phyloP scores from a whole-genome alignment of 176 grass and related monocot species.

The Oryza glumipatula region DNA sequence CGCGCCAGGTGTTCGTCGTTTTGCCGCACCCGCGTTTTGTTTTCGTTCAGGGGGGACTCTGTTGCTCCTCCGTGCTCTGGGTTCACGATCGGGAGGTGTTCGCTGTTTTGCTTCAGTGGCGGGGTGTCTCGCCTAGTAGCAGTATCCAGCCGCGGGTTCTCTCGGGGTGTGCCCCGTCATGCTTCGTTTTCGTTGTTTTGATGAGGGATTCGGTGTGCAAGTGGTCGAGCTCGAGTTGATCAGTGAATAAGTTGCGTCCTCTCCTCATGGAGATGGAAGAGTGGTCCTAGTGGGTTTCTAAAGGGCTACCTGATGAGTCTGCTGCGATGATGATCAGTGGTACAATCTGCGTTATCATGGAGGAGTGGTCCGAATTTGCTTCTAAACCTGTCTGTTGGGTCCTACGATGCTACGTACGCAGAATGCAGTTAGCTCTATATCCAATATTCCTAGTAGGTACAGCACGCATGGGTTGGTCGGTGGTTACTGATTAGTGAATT shows the following conservation, averaged over 20 bases:
- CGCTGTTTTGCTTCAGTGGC: slow-evolving; percentile 14
- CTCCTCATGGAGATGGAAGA: not conserved
- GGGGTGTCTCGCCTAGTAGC: not conserved
- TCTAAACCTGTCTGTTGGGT: not conserved
- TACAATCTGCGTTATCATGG: not conserved
- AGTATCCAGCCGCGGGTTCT: not conserved
- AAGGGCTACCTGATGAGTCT: not conserved
- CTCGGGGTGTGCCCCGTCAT: too few relatives aligned
- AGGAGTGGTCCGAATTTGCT: not conserved
- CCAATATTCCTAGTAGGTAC: not conserved
- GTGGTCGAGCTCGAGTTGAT: not conserved
- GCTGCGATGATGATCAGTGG: not conserved
- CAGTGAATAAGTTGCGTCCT: not conserved
- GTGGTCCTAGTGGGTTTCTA: not conserved
- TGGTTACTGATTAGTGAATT: not conserved
- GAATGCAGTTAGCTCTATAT: not conserved
- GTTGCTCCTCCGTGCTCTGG: not conserved
- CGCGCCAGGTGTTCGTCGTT: slow-evolving; percentile 35
- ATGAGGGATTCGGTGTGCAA: not conserved
- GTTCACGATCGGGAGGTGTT: slow-evolving; percentile 16
- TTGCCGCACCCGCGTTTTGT: not conserved
- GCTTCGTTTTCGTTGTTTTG: not conserved
- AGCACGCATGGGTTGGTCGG: not conserved
- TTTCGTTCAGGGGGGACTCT: not conserved
- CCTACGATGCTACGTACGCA: not conserved